A percentile compares a stretch with the other conserved stretches of the same genome.
Evolutionary conservation across 768 basidiomycete species (phyloP).

Genomic region (Tricholoma hemisulphureum): DNA sequence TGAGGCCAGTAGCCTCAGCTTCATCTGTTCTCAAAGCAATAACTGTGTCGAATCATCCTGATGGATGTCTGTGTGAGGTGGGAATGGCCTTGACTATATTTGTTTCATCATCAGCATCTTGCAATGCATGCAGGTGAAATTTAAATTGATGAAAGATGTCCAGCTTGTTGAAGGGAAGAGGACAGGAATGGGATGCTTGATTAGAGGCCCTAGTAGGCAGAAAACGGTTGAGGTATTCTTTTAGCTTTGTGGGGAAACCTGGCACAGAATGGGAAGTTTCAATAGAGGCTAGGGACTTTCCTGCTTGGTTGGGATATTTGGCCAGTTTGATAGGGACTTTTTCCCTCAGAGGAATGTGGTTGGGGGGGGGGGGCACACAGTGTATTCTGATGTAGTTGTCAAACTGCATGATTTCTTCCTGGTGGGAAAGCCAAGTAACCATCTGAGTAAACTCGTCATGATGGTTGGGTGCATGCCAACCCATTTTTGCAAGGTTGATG

Average conservation of each 20-base stretch:
- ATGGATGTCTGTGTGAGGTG: background rate
- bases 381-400: background rate
- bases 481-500: too few relatives aligned
- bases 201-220: background rate
- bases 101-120: background rate
- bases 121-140: background rate
- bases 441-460: too few relatives aligned
- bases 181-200: background rate
- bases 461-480: too few relatives aligned
- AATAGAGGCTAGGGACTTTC: too few relatives aligned
- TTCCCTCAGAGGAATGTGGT: too few relatives aligned
- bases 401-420: background rate
- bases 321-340: too few relatives aligned
- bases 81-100: constrained; percentile 3
- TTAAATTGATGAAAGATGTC: constrained; percentile 1
- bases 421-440: constrained; percentile 13
- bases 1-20: background rate
- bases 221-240: background rate
- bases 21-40: background rate
- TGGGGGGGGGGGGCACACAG: too few relatives aligned
- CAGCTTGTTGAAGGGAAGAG: background rate
- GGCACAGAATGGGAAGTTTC: too few relatives aligned
- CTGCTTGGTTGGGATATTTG: too few relatives aligned
- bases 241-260: too few relatives aligned
- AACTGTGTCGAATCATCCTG: background rate